These are phyloP conservation scores for Sphaerobolus stellatus DNA, from an alignment of 1,284 basidiomycete genomes.

Conservation along the genomic window DNA sequence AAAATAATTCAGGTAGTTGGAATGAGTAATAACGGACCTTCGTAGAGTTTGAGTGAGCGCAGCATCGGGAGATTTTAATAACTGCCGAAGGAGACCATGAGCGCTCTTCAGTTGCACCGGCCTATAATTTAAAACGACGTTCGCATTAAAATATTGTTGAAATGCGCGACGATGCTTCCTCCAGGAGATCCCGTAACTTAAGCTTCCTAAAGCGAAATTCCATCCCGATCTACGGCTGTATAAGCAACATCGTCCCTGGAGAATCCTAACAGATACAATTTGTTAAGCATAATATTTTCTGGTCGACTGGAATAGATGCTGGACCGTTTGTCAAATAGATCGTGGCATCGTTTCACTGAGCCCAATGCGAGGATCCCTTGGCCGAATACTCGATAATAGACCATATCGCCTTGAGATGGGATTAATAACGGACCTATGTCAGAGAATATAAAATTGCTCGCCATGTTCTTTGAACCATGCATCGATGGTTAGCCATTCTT, in stretches of 20 bases:
- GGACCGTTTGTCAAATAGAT: constrained; percentile 19
- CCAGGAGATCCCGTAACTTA: not conserved
- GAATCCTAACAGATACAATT: too few relatives aligned
- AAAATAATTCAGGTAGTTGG: too few relatives aligned
- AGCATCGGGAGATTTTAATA: too few relatives aligned
- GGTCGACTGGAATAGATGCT: constrained; percentile 20
- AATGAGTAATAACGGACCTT: too few relatives aligned
- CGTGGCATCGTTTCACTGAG: constrained; percentile 16
- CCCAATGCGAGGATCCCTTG: constrained; percentile 20
- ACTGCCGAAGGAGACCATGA: not conserved
- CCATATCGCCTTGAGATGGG: constrained; percentile 30
- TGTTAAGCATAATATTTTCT: constrained; percentile 4
- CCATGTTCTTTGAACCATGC: not conserved
- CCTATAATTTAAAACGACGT: not conserved
- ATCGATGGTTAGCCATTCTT: too few relatives aligned
- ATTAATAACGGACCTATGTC: too few relatives aligned
- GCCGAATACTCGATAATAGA: constrained; percentile 18
- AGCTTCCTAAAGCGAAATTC: not conserved
- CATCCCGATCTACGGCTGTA: not conserved
- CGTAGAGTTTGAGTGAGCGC: too few relatives aligned
- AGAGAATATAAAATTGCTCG: not conserved
- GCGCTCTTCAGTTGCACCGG: not conserved
- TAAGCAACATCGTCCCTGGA: not conserved
- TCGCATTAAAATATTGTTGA: too few relatives aligned
- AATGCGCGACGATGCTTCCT: not conserved